Percentiles rank a stretch among this genome's conserved stretches.
Evolutionary conservation across 306 rosid genomes (phyloP).

Genomic region (Cyclanthera cordifolia): DNA sequence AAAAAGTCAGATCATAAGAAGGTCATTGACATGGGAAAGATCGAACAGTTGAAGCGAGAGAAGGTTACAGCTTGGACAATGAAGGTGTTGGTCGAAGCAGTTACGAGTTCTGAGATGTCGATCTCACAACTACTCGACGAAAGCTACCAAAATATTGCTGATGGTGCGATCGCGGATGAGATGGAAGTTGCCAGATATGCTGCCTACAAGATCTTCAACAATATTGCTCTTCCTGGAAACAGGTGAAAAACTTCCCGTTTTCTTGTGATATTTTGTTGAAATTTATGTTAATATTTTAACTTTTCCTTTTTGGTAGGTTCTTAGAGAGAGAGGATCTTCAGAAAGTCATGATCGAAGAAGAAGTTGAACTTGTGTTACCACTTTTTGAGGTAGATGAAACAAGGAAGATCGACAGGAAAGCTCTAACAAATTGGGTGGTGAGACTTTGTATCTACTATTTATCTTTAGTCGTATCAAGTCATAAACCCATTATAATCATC

Average conservation of each 20-base stretch:
- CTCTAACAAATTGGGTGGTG: constrained; percentile 79
- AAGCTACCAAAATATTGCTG: constrained; percentile 35
- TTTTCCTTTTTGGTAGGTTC: constrained; percentile 29
- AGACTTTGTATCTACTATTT: constrained; percentile 16
- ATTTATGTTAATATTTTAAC: background rate
- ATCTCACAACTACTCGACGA: constrained; percentile 51
- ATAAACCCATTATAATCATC: no score
- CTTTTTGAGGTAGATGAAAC: constrained; percentile 41
- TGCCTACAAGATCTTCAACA: constrained; percentile 56
- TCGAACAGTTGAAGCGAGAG: constrained; percentile 70
- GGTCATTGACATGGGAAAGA: constrained; percentile 58
- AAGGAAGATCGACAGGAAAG: constrained; percentile 42
- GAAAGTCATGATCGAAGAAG: constrained; percentile 79
- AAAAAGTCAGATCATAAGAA: constrained; percentile 33
- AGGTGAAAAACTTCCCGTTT: constrained; percentile 33
- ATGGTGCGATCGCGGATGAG: constrained; percentile 72
- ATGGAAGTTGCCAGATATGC: constrained; percentile 76
- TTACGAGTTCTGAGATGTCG: constrained; percentile 63
- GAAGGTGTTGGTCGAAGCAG: constrained; percentile 81
- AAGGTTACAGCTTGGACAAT: constrained; percentile 94
- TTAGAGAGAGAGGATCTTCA: constrained; percentile 60
- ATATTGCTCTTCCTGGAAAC: constrained; percentile 52
- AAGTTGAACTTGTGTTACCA: constrained; percentile 54
- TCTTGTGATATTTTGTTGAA: constrained; percentile 4
- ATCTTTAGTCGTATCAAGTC: background rate